These are phyloP conservation scores for Prunus fruticosa DNA, from an alignment of 306 rosid genomes.

Conservation along the genomic window DNA sequence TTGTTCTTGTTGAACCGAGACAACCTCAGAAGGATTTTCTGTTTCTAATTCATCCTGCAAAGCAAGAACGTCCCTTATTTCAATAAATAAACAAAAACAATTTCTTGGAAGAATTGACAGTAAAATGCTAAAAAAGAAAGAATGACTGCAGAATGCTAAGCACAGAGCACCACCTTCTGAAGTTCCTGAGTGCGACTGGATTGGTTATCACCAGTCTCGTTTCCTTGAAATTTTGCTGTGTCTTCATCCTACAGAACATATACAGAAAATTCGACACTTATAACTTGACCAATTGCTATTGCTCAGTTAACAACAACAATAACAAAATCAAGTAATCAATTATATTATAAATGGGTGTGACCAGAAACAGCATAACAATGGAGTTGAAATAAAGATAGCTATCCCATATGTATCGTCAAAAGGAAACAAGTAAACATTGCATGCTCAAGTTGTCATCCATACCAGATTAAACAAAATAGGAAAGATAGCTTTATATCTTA, in stretches of 20 bases:
- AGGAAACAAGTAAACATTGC: background rate
- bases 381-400: background rate
- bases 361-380: background rate
- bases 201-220: constrained; percentile 44
- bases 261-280: background rate
- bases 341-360: background rate
- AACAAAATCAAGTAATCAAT: background rate
- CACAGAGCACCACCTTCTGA: constrained; percentile 31
- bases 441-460: background rate
- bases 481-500: background rate
- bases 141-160: constrained; percentile 1
- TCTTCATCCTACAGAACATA: constrained; percentile 49
- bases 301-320: background rate
- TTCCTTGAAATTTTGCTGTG: constrained; percentile 39
- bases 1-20: constrained; percentile 52
- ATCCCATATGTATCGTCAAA: background rate
- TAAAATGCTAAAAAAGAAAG: background rate
- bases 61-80: constrained; percentile 16
- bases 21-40: constrained; percentile 42
- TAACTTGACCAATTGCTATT: background rate
- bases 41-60: constrained; percentile 65
- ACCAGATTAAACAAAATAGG: background rate
- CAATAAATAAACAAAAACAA: background rate
- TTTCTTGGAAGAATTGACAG: background rate
- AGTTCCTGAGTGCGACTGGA: constrained; percentile 39